phyloP scores from a whole-genome alignment of 148 eudicot genomes.

The Cornus suecica region DNA sequence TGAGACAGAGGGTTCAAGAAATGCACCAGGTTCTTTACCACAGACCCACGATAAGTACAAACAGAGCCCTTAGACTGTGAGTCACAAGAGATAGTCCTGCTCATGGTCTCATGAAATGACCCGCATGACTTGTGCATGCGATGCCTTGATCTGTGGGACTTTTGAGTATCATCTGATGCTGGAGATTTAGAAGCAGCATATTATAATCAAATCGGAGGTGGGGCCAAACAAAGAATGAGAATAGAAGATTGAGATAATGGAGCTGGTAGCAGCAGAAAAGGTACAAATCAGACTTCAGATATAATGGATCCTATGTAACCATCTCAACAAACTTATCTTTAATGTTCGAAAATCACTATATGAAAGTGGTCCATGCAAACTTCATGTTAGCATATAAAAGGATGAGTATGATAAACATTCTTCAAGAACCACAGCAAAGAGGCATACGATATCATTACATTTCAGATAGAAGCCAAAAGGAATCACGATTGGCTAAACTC shows the following conservation, averaged over 20 bases:
- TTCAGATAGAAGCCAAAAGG: background rate
- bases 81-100: constrained; percentile 56
- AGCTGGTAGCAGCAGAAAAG: constrained; percentile 21
- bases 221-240: constrained; percentile 30
- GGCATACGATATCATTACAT: background rate
- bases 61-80: constrained; percentile 54
- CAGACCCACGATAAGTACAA: constrained; percentile 33
- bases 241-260: constrained; percentile 20
- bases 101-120: constrained; percentile 42
- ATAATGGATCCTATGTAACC: constrained; percentile 38
- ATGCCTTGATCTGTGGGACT: constrained; percentile 61
- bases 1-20: constrained; percentile 11
- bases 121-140: constrained; percentile 46
- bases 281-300: constrained; percentile 12
- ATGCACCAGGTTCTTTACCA: constrained; percentile 27
- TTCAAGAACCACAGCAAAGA: background rate
- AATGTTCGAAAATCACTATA: background rate
- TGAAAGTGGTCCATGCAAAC: background rate
- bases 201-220: constrained; percentile 27
- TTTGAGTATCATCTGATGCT: constrained; percentile 71
- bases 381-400: background rate
- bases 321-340: constrained; percentile 19
- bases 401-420: background rate
- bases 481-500: background rate
- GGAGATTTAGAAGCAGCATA: constrained; percentile 17